Conservation (phyloP, 2,329 filamentous ascomycete species). For the Xylaria sp. region DNA sequence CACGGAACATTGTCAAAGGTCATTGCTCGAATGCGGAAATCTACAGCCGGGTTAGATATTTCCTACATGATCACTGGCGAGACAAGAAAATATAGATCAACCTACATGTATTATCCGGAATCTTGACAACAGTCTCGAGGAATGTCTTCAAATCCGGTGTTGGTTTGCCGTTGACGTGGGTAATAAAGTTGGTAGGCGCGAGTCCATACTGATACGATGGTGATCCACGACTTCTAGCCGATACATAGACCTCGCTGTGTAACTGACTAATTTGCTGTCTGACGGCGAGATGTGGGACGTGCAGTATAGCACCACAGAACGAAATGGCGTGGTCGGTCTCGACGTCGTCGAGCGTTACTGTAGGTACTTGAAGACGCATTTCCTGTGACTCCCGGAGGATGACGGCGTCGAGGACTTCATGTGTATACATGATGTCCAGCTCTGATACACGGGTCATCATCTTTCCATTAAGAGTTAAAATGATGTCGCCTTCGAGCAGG, state of each 20-base stretch:
- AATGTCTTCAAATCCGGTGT: slow-evolving; percentile 87
- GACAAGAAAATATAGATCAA: slow-evolving; percentile 32
- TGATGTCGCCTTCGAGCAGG: slow-evolving; percentile 89
- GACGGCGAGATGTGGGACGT: slow-evolving; percentile 94
- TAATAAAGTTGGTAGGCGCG: slow-evolving; percentile 96
- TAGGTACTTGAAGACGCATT: slow-evolving; percentile 80
- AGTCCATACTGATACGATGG: slow-evolving; percentile 91
- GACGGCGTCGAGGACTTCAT: slow-evolving; percentile 82
- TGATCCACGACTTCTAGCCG: slow-evolving; percentile 83
- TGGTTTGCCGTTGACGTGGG: slow-evolving; percentile 88
- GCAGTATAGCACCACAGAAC: slow-evolving; percentile 94
- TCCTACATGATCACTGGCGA: slow-evolving; percentile 10
- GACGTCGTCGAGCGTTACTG: slow-evolving; percentile 87
- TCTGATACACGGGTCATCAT: slow-evolving; percentile 94
- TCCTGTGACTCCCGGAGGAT: slow-evolving; percentile 88
- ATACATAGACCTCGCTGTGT: slow-evolving; percentile 96
- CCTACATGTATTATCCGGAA: slow-evolving; percentile 92
- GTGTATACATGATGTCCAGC: slow-evolving; percentile 95
- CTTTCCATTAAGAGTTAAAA: slow-evolving; percentile 89
- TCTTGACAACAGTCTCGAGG: slow-evolving; percentile 82
- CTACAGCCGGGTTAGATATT: slow-evolving; percentile 53
- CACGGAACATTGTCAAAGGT: slow-evolving; percentile 98
- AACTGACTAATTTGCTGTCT: slow-evolving; percentile 97
- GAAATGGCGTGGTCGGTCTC: slow-evolving; percentile 93
- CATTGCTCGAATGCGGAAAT: slow-evolving; percentile 96